Percentiles rank a stretch among this genome's conserved stretches.
Conservation (phyloP, 768 basidiomycete species). For the Boletus speciosus region DNA sequence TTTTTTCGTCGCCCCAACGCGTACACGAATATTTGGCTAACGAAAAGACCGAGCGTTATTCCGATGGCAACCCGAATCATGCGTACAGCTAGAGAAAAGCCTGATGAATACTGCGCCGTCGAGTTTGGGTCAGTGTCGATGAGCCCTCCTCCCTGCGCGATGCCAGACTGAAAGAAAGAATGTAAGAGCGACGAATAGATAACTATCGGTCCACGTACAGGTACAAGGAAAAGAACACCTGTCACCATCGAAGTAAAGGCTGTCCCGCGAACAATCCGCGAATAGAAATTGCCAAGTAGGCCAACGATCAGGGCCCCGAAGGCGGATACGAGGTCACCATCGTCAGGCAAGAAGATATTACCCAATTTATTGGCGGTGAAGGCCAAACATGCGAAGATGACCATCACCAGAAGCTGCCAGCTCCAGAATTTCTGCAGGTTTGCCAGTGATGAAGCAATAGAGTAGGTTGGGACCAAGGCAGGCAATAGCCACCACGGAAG, state of each 20-base stretch:
- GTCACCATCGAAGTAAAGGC: slow-evolving; percentile 93
- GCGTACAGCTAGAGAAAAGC: slow-evolving; percentile 74
- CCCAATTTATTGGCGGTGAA: slow-evolving; percentile 68
- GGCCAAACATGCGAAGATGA: slow-evolving; percentile 73
- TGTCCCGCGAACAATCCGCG: slow-evolving; percentile 69
- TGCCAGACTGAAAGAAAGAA: slow-evolving; percentile 53
- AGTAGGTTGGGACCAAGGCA: slow-evolving; percentile 72
- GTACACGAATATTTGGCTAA: slow-evolving; percentile 74
- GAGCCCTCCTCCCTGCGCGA: slow-evolving; percentile 71
- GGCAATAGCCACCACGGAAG: slow-evolving; percentile 82
- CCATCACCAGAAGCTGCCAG: slow-evolving; percentile 74
- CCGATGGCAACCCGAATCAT: slow-evolving; percentile 86
- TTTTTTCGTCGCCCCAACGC: slow-evolving; percentile 71
- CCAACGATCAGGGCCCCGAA: slow-evolving; percentile 77
- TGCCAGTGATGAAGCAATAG: slow-evolving; percentile 67
- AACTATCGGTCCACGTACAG: slow-evolving; percentile 48
- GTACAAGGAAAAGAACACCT: slow-evolving; percentile 86
- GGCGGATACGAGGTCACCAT: slow-evolving; percentile 73
- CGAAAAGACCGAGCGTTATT: slow-evolving; percentile 81
- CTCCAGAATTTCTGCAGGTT: slow-evolving; percentile 73
- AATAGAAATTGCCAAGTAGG: slow-evolving; percentile 78
- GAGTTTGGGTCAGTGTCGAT: slow-evolving; percentile 51
- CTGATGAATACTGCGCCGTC: slow-evolving; percentile 60
- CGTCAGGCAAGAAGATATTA: slow-evolving; percentile 57
- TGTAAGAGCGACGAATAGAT: slow-evolving; percentile 9